A percentile compares a stretch with the other conserved stretches of the same genome.
These are phyloP conservation scores for Sutorius australiensis DNA, from an alignment of 768 basidiomycete species.

Conservation along the genomic window DNA sequence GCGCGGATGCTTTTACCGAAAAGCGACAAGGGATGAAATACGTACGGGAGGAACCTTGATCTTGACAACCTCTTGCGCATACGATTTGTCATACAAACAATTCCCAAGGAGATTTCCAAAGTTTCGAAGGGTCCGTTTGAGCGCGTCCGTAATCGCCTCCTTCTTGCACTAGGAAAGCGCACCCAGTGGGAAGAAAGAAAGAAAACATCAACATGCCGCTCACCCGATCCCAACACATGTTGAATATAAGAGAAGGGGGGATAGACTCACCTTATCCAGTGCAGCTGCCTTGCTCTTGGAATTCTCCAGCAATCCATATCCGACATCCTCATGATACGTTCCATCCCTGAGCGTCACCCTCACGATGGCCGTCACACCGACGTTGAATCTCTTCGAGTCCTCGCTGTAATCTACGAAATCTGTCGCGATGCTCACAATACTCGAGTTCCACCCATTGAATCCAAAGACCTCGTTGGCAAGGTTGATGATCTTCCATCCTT, in stretches of 20 bases:
- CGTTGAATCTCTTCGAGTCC: constrained; percentile 58
- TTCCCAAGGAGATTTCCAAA: constrained; percentile 96
- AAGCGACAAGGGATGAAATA: constrained; percentile 8
- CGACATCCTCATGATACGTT: constrained; percentile 88
- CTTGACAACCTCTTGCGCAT: constrained; percentile 79
- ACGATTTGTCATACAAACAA: constrained; percentile 95
- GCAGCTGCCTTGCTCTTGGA: constrained; percentile 79
- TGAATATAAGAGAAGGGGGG: not conserved
- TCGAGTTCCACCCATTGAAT: constrained; percentile 94
- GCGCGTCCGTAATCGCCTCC: constrained; percentile 92
- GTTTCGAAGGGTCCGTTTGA: constrained; percentile 86
- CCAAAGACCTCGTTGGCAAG: constrained; percentile 98
- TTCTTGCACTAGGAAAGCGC: constrained; percentile 78
- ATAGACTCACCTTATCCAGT: constrained; percentile 81
- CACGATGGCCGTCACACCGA: constrained; percentile 82
- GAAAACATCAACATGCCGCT: not conserved
- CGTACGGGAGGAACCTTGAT: constrained; percentile 81
- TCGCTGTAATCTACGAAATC: constrained; percentile 77
- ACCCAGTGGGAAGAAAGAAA: not conserved
- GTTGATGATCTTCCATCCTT: constrained; percentile 98
- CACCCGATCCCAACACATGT: not conserved
- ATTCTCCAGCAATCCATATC: constrained; percentile 87
- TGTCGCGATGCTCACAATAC: constrained; percentile 65
- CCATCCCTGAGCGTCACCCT: constrained; percentile 88
- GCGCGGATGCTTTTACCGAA: too few relatives aligned